These are phyloP conservation scores for Colletotrichum sp. DNA, from an alignment of 2,329 filamentous ascomycete species.

Conservation along the genomic window DNA sequence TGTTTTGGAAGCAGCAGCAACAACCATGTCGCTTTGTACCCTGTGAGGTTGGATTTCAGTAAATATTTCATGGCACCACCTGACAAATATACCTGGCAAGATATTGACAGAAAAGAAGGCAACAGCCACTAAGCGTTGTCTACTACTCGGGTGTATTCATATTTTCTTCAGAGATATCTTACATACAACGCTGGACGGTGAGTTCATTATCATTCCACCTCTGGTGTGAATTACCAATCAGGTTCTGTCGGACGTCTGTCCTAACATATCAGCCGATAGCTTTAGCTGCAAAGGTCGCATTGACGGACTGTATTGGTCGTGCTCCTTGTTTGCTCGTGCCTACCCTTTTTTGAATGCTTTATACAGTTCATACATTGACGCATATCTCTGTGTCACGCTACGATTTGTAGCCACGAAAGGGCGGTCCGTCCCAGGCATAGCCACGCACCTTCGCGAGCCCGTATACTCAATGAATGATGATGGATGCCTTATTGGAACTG, in stretches of 20 bases:
- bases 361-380: not conserved
- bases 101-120: fast-evolving
- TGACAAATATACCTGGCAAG: fast-evolving
- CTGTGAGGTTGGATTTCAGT: fast-evolving
- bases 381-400: not conserved
- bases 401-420: not conserved
- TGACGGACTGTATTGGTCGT: fast-evolving
- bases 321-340: not conserved
- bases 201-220: not conserved
- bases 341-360: not conserved
- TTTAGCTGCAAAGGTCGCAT: fast-evolving
- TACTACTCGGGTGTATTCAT: not conserved
- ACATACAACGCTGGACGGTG: not conserved
- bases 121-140: fast-evolving
- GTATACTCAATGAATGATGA: not conserved
- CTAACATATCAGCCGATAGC: not conserved
- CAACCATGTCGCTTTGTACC: fast-evolving
- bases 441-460: not conserved
- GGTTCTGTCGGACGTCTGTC: not conserved
- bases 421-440: no score
- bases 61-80: not conserved
- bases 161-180: not conserved
- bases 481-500: not conserved
- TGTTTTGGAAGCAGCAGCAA: fast-evolving
- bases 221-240: not conserved